These are phyloP conservation scores for Durusdinium trenchii DNA, from an alignment of 73 alveolate species.

Conservation along the genomic window DNA sequence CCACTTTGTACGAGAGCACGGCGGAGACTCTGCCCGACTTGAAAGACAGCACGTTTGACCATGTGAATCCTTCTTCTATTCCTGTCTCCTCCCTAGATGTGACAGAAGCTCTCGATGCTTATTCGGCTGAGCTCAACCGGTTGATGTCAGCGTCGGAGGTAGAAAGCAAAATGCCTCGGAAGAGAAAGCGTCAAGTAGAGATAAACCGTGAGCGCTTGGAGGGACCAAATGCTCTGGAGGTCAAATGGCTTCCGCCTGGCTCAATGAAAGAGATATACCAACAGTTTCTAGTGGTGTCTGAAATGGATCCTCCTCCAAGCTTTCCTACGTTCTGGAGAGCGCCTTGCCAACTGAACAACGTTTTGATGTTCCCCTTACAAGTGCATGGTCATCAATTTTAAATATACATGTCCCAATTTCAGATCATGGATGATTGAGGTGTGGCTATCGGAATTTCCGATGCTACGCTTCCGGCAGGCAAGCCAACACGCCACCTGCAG, in stretches of 20 bases:
- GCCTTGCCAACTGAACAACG: neutral
- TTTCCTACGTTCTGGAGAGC: constrained; percentile 41
- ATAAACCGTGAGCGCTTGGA: neutral
- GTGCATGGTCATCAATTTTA: too few relatives aligned
- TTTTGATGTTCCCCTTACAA: too few relatives aligned
- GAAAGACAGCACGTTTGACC: neutral
- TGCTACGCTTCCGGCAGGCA: neutral
- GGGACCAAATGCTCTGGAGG: neutral
- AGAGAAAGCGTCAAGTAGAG: neutral
- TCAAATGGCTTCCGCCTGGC: neutral
- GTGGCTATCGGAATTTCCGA: neutral
- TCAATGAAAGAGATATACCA: neutral
- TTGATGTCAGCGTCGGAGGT: neutral
- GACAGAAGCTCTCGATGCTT: too few relatives aligned
- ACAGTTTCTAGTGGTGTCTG: neutral
- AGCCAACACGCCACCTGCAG: neutral
- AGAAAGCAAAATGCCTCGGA: neutral
- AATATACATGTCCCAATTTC: too few relatives aligned
- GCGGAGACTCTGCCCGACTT: constrained; percentile 13
- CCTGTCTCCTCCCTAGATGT: too few relatives aligned
- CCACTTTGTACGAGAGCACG: neutral
- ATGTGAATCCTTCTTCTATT: too few relatives aligned
- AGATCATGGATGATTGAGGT: too few relatives aligned
- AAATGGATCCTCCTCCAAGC: neutral
- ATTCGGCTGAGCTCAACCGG: neutral